Evolutionary conservation across 1,139 yeast genomes (phyloP).

Genomic region (Candida sp.): DNA sequence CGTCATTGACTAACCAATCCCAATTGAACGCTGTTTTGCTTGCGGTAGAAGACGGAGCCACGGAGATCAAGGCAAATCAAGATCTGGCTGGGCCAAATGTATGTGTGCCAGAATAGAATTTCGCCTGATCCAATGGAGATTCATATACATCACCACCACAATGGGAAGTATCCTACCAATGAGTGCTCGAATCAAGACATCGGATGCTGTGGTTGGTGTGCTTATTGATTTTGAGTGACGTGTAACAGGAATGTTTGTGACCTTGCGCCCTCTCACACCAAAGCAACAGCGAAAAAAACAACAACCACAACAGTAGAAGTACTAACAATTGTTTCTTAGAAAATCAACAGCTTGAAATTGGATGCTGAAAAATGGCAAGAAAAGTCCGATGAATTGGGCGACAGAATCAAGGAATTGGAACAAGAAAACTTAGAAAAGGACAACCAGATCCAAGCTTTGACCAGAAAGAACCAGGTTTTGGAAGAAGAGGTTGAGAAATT

Average conservation of each 20-base stretch:
- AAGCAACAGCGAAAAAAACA: background rate
- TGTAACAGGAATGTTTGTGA: background rate
- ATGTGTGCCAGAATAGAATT: background rate
- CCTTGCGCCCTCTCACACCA: background rate
- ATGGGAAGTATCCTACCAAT: too few species aligned
- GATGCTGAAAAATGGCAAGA: constrained; percentile 99
- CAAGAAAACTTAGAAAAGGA: constrained; percentile 93
- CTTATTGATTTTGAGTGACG: background rate
- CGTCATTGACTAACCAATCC: constrained; percentile 6
- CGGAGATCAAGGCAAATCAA: background rate
- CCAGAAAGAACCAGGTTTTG: constrained; percentile 89
- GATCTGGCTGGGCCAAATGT: background rate
- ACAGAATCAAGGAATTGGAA: constrained; percentile 86
- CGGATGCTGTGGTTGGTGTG: background rate
- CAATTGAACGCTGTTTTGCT: background rate
- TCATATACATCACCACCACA: too few species aligned
- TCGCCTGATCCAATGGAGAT: background rate
- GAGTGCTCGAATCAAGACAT: too few species aligned
- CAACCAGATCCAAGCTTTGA: constrained; percentile 91
- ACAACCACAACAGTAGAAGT: background rate
- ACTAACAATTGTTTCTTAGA: constrained; percentile 46
- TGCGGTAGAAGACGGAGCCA: background rate
- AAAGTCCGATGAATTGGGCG: constrained; percentile 86
- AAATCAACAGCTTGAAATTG: constrained; percentile 87
- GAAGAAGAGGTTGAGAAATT: constrained; percentile 92